Conservation (phyloP, 1,139 yeast genomes). For the Kurtzmaniella quercitrusa region DNA sequence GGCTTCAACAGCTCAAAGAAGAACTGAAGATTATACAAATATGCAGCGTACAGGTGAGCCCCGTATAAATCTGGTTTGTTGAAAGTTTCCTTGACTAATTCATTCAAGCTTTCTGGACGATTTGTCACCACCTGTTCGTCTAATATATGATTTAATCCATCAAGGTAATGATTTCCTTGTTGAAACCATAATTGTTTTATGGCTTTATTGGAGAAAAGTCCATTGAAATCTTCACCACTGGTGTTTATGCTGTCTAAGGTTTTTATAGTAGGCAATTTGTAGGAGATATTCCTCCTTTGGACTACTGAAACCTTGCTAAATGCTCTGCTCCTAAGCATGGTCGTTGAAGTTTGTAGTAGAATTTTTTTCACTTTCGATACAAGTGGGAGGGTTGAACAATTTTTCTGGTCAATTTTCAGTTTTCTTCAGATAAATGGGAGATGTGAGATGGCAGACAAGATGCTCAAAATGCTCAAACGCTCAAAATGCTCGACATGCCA, state of each 20-base stretch:
- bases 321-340: neutral
- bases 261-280: slow-evolving; percentile 26
- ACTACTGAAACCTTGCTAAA: neutral
- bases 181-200: slow-evolving; percentile 57
- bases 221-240: slow-evolving; percentile 40
- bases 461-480: too few relatives aligned
- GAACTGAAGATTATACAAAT: slow-evolving; percentile 56
- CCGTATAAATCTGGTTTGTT: slow-evolving; percentile 44
- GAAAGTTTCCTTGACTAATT: slow-evolving; percentile 37
- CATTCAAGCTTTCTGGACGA: slow-evolving; percentile 27
- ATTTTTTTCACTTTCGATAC: neutral
- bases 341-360: neutral
- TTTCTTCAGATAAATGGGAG: too few relatives aligned
- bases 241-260: slow-evolving; percentile 30
- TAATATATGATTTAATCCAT: slow-evolving; percentile 40
- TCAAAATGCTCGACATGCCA: too few relatives aligned
- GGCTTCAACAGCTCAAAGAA: slow-evolving; percentile 52
- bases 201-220: slow-evolving; percentile 51
- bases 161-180: slow-evolving; percentile 45
- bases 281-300: slow-evolving; percentile 18
- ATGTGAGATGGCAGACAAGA: too few relatives aligned
- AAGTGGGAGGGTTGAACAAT: neutral
- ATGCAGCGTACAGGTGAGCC: slow-evolving; percentile 55
- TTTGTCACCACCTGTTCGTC: slow-evolving; percentile 22
- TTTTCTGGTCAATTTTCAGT: neutral